These are phyloP conservation scores for Cytospora paraplurivora DNA, from an alignment of 2,329 filamentous ascomycete species.

Conservation along the genomic window DNA sequence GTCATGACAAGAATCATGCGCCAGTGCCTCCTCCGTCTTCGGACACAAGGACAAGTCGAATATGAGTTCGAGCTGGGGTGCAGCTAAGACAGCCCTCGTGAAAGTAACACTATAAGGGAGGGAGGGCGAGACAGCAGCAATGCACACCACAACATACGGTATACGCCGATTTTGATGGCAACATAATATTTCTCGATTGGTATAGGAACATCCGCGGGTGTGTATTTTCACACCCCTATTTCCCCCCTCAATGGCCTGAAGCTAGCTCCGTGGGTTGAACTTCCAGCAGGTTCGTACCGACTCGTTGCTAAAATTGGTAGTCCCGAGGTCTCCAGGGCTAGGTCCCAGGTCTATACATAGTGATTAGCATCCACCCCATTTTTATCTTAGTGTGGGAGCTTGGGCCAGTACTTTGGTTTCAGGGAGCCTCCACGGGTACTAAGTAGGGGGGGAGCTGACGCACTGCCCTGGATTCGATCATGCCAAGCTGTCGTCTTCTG, in stretches of 20 bases:
- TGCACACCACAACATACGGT: no score
- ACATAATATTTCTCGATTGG: no score
- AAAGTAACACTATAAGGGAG: not conserved
- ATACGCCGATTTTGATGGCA: no score
- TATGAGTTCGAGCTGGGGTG: not conserved
- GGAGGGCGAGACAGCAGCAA: not conserved
- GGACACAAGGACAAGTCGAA: slow-evolving; percentile 10
- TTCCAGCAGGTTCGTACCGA: no score
- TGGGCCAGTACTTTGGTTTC: slow-evolving; percentile 21
- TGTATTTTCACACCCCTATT: no score
- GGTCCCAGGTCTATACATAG: not conserved
- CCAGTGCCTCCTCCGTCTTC: slow-evolving; percentile 17
- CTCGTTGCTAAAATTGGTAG: no score
- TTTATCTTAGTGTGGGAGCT: slow-evolving; percentile 31
- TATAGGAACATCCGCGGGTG: no score
- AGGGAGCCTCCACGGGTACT: slow-evolving; percentile 15
- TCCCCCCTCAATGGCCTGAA: no score
- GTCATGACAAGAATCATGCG: slow-evolving; percentile 2
- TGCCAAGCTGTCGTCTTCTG: slow-evolving; percentile 23
- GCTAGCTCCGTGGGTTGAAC: no score
- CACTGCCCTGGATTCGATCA: slow-evolving; percentile 5
- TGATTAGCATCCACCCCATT: not conserved
- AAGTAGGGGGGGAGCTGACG: slow-evolving; percentile 5
- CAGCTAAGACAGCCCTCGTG: not conserved
- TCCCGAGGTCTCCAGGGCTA: no score